Evolutionary conservation across 1,139 yeast species (phyloP).

Genomic region (Saccharomyces uvarum): DNA sequence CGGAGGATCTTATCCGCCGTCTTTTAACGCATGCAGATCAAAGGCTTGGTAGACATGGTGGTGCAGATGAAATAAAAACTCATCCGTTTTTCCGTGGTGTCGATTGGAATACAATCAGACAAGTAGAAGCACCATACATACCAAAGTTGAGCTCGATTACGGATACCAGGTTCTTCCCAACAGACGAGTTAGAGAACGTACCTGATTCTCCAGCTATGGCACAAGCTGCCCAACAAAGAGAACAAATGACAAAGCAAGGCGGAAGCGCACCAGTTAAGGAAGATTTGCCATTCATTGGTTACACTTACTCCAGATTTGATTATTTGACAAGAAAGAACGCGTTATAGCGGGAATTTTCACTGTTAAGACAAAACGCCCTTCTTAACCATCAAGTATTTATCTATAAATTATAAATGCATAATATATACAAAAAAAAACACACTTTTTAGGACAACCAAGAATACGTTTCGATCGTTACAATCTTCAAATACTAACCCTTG

Average conservation of each 20-base stretch:
- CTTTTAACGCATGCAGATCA: slow-evolving; percentile 77
- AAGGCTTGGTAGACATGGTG: slow-evolving; percentile 85
- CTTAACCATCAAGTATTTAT: not conserved
- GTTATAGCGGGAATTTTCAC: slow-evolving; percentile 33
- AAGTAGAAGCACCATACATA: slow-evolving; percentile 92
- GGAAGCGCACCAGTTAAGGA: slow-evolving; percentile 45
- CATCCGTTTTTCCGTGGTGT: slow-evolving; percentile 96
- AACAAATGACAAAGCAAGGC: slow-evolving; percentile 33
- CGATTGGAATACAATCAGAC: slow-evolving; percentile 89
- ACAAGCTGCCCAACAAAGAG: slow-evolving; percentile 56
- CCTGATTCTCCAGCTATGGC: slow-evolving; percentile 87
- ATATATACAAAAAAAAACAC: not conserved
- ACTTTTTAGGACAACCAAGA: not conserved
- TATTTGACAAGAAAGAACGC: slow-evolving; percentile 85
- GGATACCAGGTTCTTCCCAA: slow-evolving; percentile 96
- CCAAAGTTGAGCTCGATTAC: slow-evolving; percentile 80
- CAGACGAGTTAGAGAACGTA: slow-evolving; percentile 90
- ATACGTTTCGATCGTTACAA: not conserved
- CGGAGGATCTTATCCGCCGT: slow-evolving; percentile 83
- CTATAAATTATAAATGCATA: slow-evolving; percentile 4
- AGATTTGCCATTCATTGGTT: slow-evolving; percentile 92
- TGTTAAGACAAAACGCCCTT: not conserved
- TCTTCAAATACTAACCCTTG: no score
- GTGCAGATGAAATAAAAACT: slow-evolving; percentile 84
- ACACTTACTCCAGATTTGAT: slow-evolving; percentile 90